Evolutionary conservation across 2,329 filamentous ascomycete genomes (phyloP), one percentile per base, ranked within the genome.

Genomic region (Cadophora sp.): DNA sequence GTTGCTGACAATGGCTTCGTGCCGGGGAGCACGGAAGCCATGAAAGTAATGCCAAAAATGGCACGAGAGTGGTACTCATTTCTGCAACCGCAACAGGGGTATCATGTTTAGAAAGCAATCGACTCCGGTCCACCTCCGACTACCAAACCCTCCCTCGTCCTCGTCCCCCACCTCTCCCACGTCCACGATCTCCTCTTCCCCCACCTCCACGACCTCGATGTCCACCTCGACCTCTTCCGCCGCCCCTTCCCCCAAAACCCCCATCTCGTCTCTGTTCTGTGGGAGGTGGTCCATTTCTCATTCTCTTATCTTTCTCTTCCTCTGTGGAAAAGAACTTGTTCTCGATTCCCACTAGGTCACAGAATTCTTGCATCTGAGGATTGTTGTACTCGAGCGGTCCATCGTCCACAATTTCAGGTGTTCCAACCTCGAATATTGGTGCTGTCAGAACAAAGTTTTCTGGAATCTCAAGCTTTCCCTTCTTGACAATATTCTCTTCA

Each of bases 311-410:
- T 62, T 89, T 86, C 78, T 97, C 92, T 74, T 93, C 89, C 2
- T 91, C 86, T n/a, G 82, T 88, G 1, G 91, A 87, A 73, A 91
- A 85, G 83, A 88, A 97, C 11, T 89, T 84, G 77, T 98, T 97
- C 6, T 87, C 81, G 40, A 99, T 89, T 9, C 86, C 89, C 1
- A 98, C 75, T 65, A 98, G 80, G 66, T 89, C 83, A 79, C 96
- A 99, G 77, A 95, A 98, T 3, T 83, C 80, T n/a, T 82, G 83
- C 7, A 94, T 98, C 80, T 98, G 95, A 14, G 91, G 90, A 76
- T 96, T 98, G 4, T 89, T 93, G 77, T 95, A 95, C 80, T 97
- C 94, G 1, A 84, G 82, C 1, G 94, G 93, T 77, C 89, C 86
- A n/a, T 89, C 83, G 0, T 83, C 75, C 0, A 88, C 86, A 27